Percentiles rank a stretch among this genome's conserved stretches.
phyloP scores from a whole-genome alignment of 139 green algal genomes.

The Coccomyxa sp. region DNA sequence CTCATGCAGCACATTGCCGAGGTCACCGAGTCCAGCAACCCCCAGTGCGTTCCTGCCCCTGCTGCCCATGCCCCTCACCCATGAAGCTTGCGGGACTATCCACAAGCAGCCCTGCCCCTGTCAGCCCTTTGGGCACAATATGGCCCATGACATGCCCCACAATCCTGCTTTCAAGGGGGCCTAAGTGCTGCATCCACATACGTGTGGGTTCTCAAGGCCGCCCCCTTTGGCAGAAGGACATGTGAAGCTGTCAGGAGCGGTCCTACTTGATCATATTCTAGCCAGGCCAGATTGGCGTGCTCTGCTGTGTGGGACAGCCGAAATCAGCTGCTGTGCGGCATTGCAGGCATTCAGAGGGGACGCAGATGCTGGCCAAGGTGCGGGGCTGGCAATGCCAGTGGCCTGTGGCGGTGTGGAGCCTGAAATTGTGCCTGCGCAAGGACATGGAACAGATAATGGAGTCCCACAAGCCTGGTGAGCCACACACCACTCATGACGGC shows the following conservation, averaged over 20 bases:
- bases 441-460: conserved; percentile 43
- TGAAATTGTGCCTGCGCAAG: conserved; percentile 31
- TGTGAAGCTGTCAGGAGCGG: background rate
- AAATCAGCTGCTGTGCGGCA: too few species aligned
- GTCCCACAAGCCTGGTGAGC: conserved; percentile 30
- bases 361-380: conserved; percentile 23
- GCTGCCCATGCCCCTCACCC: background rate
- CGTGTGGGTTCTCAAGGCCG: background rate
- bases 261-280: background rate
- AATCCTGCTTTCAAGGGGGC: background rate
- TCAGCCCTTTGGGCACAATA: too few species aligned
- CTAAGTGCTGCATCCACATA: background rate
- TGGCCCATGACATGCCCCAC: background rate
- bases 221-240: background rate
- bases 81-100: too few species aligned
- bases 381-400: conserved; percentile 34
- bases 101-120: too few species aligned
- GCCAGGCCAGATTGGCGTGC: background rate
- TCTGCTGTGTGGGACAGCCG: too few species aligned
- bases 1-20: background rate
- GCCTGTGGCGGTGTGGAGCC: conserved; percentile 49
- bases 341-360: conserved; percentile 10
- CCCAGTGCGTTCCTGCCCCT: background rate
- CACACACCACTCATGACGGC: background rate
- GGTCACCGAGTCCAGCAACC: background rate